A percentile compares a stretch with the other conserved stretches of the same genome.
Conservation (phyloP, 2,329 filamentous ascomycete genomes). For the Penicillium decumbens region DNA sequence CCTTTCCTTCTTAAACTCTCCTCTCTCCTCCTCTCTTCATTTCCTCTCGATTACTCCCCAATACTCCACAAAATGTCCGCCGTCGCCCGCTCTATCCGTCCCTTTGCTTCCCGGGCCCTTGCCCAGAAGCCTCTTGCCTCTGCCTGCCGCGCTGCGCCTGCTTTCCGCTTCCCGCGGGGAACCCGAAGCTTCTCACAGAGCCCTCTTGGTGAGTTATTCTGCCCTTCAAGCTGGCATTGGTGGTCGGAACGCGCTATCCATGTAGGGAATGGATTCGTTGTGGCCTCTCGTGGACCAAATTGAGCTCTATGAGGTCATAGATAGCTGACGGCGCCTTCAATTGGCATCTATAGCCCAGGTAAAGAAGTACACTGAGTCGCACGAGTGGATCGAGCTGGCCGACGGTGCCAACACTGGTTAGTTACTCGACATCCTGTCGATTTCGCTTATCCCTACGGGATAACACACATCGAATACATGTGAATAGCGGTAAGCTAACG, state of each 20-base stretch:
- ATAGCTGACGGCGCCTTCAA: constrained; percentile 23
- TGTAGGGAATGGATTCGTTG: constrained; percentile 7
- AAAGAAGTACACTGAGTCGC: constrained; percentile 92
- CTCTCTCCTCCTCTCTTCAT: constrained; percentile 17
- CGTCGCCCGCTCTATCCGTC: constrained; percentile 34
- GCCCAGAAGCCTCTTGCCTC: constrained; percentile 35
- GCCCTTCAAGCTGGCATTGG: background rate
- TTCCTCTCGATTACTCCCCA: constrained; percentile 8
- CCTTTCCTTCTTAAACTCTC: constrained; percentile 28
- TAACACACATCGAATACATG: background rate
- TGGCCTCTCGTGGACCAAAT: background rate
- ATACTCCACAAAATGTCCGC: constrained; percentile 32
- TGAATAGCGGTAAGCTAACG: constrained; percentile 4
- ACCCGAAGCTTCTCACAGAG: constrained; percentile 42
- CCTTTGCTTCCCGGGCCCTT: constrained; percentile 36
- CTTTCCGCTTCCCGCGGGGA: constrained; percentile 42
- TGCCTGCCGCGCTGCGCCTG: constrained; percentile 31
- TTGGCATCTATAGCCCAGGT: constrained; percentile 34
- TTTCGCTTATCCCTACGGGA: background rate
- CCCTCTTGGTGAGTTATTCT: constrained; percentile 33
- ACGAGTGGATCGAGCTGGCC: constrained; percentile 94
- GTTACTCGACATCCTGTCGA: constrained; percentile 2
- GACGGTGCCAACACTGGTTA: constrained; percentile 72
- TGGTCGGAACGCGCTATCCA: background rate
- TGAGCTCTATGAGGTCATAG: constrained; percentile 7